These are phyloP conservation scores for Pythium chondricola DNA, from an alignment of 352 stramenopile genomes.

Conservation along the genomic window DNA sequence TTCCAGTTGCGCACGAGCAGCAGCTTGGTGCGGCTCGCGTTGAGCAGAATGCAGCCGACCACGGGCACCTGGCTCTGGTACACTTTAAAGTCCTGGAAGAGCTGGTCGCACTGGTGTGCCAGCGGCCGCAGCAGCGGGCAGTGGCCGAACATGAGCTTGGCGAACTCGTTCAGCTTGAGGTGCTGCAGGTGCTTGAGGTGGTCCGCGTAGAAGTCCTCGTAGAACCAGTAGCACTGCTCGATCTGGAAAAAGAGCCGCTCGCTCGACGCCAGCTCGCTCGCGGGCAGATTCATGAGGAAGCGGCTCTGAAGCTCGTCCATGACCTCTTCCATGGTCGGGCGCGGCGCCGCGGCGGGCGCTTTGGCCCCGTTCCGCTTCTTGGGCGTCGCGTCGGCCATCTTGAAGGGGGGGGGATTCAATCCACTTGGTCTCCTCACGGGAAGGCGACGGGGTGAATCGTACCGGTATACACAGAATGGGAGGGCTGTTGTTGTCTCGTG, in stretches of 20 bases:
- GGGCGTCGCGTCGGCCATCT: conserved; percentile 24
- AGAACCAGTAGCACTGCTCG: conserved; percentile 97
- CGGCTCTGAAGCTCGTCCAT: conserved; percentile 95
- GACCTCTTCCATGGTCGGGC: conserved; percentile 78
- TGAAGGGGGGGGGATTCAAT: too few relatives aligned
- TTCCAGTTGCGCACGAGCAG: conserved; percentile 91
- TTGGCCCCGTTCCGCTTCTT: conserved; percentile 10
- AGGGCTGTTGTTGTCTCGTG: too few relatives aligned
- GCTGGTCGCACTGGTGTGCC: conserved; percentile 81
- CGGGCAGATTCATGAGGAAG: conserved; percentile 93
- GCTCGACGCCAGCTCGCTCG: conserved; percentile 83
- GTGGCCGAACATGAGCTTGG: conserved; percentile 89
- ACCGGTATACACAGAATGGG: too few relatives aligned
- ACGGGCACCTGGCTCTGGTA: conserved; percentile 94
- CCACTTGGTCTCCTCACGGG: too few relatives aligned
- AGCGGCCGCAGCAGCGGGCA: conserved; percentile 83
- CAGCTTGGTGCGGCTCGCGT: conserved; percentile 77
- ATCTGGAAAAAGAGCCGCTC: conserved; percentile 97
- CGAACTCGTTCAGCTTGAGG: conserved; percentile 93
- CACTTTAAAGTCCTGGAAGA: conserved; percentile 92
- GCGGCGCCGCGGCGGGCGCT: not conserved
- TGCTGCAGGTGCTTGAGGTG: conserved; percentile 76
- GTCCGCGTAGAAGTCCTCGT: conserved; percentile 96
- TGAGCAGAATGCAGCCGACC: conserved; percentile 92
- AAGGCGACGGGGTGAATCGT: too few relatives aligned